Base-by-base conservation (phyloP, 352 stramenopile species). In the Globisporangium splendens region DNA sequence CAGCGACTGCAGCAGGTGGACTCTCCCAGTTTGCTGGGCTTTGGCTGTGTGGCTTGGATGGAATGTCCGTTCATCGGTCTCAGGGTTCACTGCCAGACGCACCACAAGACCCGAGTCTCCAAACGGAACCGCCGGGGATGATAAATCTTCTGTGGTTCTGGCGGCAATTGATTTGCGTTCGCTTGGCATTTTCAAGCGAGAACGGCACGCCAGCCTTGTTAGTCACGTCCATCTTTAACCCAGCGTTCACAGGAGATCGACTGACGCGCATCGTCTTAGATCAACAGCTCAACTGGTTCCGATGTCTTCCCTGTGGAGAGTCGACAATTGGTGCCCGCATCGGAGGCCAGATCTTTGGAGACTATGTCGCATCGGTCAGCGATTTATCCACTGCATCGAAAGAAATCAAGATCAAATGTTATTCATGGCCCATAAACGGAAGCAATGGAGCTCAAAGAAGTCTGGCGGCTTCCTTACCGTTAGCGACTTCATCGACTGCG, bases 261-360 rank as follows among this genome's bases (percentile, higher is more conserved):
- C 6, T 10, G 28, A 20, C 18, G 51, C 35, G 35, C 2, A 4
- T 56, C 12, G 51, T 56, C 11, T 15, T 56, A 5, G 51, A 56
- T 10, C 39, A 56, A 7, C 51, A 49, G 13, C 51, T 17, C 15
- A 35, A 44, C 51, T 56, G 51, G 51, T 49, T 56, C 21, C 38
- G 38, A 2, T 49, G 51, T 28, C 20, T 56, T 31, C 51, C 51
- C 5, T 5, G n/a, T 21, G 51, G 51, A 3, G 51, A 56, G n/a
- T 56, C 51, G 12, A 56, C n/a, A 21, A 35, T 47, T 33, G 50
- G 24, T 17, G 33, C 21, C 21, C 13, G 17, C 11, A n/a, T 56
- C n/a, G 33, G 35, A 1, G 18, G 35, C 7, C 50, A 33, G n/a
- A 33, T n/a, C 24, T 56, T 56, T 31, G 50, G 50, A 8, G 50